A percentile compares a stretch with the other conserved stretches of the same genome.
Conservation (phyloP, 2,329 filamentous ascomycete genomes). For the Ceratocystiopsis sp. region DNA sequence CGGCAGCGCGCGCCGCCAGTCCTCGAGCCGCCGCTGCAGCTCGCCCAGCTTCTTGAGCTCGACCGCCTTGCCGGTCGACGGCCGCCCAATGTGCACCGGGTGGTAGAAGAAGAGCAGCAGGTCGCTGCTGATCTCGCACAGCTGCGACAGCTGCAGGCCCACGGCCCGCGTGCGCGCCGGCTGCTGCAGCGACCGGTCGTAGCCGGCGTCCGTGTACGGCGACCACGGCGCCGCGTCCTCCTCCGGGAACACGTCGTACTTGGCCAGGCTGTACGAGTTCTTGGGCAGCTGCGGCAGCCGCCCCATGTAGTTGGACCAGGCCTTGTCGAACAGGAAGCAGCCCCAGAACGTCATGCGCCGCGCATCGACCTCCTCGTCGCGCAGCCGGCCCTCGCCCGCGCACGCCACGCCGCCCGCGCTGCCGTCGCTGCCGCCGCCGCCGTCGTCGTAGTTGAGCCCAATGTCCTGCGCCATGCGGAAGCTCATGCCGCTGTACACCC, state of each 20-base stretch:
- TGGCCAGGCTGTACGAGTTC: constrained; percentile 66
- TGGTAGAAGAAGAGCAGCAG: constrained; percentile 84
- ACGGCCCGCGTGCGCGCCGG: constrained; percentile 70
- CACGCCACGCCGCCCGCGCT: constrained; percentile 31
- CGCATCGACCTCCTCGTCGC: constrained; percentile 76
- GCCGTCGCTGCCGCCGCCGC: constrained; percentile 20
- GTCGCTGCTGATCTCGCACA: constrained; percentile 90
- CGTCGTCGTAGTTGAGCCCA: constrained; percentile 72
- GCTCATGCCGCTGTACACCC: constrained; percentile 97
- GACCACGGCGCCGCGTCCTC: constrained; percentile 80
- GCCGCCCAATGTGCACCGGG: constrained; percentile 44
- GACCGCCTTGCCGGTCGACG: constrained; percentile 52
- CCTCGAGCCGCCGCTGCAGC: constrained; percentile 74
- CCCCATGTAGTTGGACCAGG: constrained; percentile 94
- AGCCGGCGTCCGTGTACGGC: constrained; percentile 60
- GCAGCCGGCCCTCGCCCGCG: constrained; percentile 29
- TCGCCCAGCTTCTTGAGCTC: constrained; percentile 89
- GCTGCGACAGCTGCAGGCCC: constrained; percentile 60
- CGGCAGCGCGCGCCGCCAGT: constrained; percentile 73
- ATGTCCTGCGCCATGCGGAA: constrained; percentile 95
- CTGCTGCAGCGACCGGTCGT: constrained; percentile 55
- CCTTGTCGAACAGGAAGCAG: constrained; percentile 96
- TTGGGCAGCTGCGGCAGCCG: constrained; percentile 74
- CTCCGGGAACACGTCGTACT: constrained; percentile 76
- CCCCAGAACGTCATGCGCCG: constrained; percentile 92